phyloP scores from a whole-genome alignment of 495 filamentous ascomycete species.

The Annulohypoxylon nitens region DNA sequence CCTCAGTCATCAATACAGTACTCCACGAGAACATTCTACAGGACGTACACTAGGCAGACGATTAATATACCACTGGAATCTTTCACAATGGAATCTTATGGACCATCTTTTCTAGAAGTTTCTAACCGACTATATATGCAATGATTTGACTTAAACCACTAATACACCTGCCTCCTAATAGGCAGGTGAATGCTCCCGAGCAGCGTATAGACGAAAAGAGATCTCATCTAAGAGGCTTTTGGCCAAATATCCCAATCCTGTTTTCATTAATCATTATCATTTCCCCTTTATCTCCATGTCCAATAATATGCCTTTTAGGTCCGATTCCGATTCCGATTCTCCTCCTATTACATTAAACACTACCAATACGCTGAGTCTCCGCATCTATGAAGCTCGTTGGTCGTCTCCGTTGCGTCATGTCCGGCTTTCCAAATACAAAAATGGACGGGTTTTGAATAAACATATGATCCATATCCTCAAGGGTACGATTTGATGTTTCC shows the following conservation, averaged over 20 bases:
- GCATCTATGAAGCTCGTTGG: constrained; percentile 47
- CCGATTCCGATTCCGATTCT: background rate
- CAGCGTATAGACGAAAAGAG: background rate
- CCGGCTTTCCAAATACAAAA: constrained; percentile 49
- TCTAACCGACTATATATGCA: no score
- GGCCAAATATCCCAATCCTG: background rate
- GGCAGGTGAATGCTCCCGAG: no score
- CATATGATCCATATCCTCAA: constrained; percentile 56
- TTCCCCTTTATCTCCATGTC: background rate
- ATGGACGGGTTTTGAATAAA: constrained; percentile 53
- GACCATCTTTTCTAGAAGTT: no score
- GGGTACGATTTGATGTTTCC: constrained; percentile 51
- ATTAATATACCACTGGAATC: background rate
- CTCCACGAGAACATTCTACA: constrained; percentile 3
- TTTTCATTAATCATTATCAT: constrained; percentile 1
- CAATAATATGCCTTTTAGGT: background rate
- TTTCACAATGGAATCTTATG: no score
- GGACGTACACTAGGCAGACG: background rate
- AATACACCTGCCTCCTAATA: no score
- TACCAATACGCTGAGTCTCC: constrained; percentile 40
- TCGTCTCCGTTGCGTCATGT: constrained; percentile 49
- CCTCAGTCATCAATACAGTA: background rate
- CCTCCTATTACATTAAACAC: constrained; percentile 8
- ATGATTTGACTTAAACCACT: no score
- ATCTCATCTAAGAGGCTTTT: background rate